Conservation (phyloP, 2,329 filamentous ascomycete genomes). For the Diaporthe ilicicola region DNA sequence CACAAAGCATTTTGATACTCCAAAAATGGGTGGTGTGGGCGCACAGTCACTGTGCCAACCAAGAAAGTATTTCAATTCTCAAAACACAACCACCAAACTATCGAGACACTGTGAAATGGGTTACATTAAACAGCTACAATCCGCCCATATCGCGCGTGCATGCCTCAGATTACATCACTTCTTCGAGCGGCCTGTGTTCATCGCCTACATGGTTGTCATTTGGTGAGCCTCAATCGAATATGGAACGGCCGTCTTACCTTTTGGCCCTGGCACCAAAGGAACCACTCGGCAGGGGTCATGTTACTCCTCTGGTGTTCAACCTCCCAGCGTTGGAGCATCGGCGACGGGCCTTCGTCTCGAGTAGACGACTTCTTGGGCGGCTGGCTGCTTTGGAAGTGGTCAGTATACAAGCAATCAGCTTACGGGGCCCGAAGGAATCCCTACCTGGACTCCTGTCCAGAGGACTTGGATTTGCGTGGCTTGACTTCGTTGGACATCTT, state of each 20-base stretch:
- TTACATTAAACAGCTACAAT: constrained; percentile 2
- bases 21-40: constrained; percentile 17
- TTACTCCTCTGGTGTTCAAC: constrained; percentile 17
- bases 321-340: constrained; percentile 32
- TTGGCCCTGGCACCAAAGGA: not conserved
- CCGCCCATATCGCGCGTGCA: not conserved
- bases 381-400: not conserved
- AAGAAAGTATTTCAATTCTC: constrained; percentile 6
- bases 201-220: constrained; percentile 16
- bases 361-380: not conserved
- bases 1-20: constrained; percentile 26
- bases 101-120: constrained; percentile 25
- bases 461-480: constrained; percentile 7
- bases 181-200: not conserved
- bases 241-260: not conserved
- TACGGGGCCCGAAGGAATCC: not conserved
- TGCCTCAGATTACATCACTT: not conserved
- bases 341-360: constrained; percentile 3
- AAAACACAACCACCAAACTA: not conserved
- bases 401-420: not conserved
- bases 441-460: constrained; percentile 21
- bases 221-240: not conserved
- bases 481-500: constrained; percentile 30
- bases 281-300: constrained; percentile 23
- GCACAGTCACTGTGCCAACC: not conserved